phyloP scores from a whole-genome alignment of 2,329 filamentous ascomycete genomes.

The Xylaria sp. region DNA sequence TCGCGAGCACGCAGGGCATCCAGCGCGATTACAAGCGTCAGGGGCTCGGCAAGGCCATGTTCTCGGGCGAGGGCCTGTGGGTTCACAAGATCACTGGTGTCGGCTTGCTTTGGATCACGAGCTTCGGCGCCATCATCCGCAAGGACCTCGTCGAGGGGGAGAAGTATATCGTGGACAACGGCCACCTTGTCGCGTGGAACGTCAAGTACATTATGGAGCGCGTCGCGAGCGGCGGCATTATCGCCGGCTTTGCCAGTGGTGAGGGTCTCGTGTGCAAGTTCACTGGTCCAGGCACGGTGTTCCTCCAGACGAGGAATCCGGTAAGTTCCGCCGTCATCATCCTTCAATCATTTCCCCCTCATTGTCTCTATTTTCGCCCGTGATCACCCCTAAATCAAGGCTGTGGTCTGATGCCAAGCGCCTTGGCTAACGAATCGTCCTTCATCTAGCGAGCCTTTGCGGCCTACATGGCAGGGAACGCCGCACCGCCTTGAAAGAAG shows the following conservation, averaged over 20 bases:
- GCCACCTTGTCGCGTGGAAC: constrained; percentile 96
- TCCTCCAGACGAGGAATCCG: constrained; percentile 91
- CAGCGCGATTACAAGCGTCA: constrained; percentile 89
- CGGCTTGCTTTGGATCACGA: constrained; percentile 89
- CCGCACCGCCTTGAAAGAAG: constrained; percentile 48
- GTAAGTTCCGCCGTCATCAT: constrained; percentile 55
- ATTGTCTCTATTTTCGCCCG: constrained; percentile 1
- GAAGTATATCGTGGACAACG: constrained; percentile 92
- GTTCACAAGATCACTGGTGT: constrained; percentile 86
- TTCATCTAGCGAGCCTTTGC: constrained; percentile 60
- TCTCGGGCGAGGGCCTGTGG: constrained; percentile 91
- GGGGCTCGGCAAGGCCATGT: constrained; percentile 88
- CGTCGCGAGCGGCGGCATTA: constrained; percentile 88
- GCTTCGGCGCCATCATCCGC: constrained; percentile 92
- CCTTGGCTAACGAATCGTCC: constrained; percentile 31
- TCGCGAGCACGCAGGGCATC: constrained; percentile 88
- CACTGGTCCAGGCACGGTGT: constrained; percentile 88
- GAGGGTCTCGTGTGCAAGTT: constrained; percentile 97
- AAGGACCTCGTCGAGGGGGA: constrained; percentile 84
- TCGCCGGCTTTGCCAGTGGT: constrained; percentile 83
- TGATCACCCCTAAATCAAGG: not conserved
- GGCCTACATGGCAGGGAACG: constrained; percentile 63
- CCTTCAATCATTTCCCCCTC: not conserved
- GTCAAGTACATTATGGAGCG: constrained; percentile 93
- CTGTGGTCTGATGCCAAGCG: constrained; percentile 5